Evolutionary conservation across 2,329 filamentous ascomycete genomes (phyloP).

Genomic region (Pseudonectria foliicola): DNA sequence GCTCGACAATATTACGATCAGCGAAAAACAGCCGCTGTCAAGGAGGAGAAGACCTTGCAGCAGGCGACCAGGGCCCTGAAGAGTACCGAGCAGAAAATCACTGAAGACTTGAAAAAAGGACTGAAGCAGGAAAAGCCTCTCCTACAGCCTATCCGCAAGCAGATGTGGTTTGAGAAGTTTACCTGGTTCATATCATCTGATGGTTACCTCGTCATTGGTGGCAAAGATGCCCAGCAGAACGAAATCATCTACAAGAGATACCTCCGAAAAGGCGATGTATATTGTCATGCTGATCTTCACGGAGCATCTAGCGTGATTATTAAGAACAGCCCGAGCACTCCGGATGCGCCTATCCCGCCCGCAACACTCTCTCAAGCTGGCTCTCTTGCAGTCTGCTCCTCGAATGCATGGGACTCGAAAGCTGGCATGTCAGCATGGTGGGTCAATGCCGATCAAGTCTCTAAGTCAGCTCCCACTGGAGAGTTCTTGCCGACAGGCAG

Average conservation of each 20-base stretch:
- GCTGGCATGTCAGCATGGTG: conserved; percentile 95
- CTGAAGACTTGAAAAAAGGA: conserved; percentile 75
- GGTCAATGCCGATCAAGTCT: conserved; percentile 85
- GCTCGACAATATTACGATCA: conserved; percentile 89
- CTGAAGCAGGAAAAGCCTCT: conserved; percentile 89
- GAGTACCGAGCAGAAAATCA: conserved; percentile 83
- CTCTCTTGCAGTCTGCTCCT: conserved; percentile 74
- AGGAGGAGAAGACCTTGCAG: conserved; percentile 78
- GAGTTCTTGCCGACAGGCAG: conserved; percentile 72
- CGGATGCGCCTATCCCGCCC: conserved; percentile 82
- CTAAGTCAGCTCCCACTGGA: conserved; percentile 72
- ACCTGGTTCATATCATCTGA: conserved; percentile 93
- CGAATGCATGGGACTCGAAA: conserved; percentile 91
- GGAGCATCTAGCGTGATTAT: conserved; percentile 82
- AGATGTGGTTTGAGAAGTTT: conserved; percentile 97
- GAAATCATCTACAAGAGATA: conserved; percentile 87
- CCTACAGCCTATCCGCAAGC: conserved; percentile 72
- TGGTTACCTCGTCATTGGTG: conserved; percentile 84
- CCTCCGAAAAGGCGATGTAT: conserved; percentile 82
- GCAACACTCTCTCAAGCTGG: conserved; percentile 89
- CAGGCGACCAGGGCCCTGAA: conserved; percentile 80
- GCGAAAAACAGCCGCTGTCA: conserved; percentile 73
- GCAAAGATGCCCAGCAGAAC: conserved; percentile 81
- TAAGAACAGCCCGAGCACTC: conserved; percentile 73
- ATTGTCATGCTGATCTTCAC: conserved; percentile 82